Base-by-base conservation (phyloP, 1,139 yeast species). In the Saccharomyces hybrid region DNA sequence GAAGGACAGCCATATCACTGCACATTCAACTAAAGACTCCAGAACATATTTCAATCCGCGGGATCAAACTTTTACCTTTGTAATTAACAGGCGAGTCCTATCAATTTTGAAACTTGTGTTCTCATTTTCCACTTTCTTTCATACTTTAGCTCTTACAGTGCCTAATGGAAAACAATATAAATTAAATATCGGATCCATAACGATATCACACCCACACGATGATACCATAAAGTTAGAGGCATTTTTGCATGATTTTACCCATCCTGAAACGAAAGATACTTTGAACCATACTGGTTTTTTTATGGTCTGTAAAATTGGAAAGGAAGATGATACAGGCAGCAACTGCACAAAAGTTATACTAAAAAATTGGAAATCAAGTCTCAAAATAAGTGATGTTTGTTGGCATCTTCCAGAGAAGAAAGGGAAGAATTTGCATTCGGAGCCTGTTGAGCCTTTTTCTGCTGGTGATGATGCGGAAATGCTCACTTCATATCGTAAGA, bases 281-380 rank as follows among this genome's bases (percentile, higher is more conserved):
- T 48, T 61, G 9, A 62, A 60, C 41, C 62, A 62, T 48, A 51
- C 57, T 13, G 60, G 62, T 3, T 62, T 58, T 42, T 58, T 52
- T 26, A 34, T 60, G n/a, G 56, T 57, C 31, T 58, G 58, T 26
- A 54, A 55, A 9, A 49, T 60, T 46, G 34, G 51, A n/a, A 52
- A 52, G 31, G 55, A 52, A 19, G 23, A 14, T 11, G 49, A 49
- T 11, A 34, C 19, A n/a, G 31, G 47, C 5, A 48, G 48, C 11
- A 32, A 52, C 9, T 53, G 48, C 44, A 50, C 48, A 1, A 48
- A 50, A 25, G 25, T 62, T 4, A 32, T 51, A 8, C 32, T 63
- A 14, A 52, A 52, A n/a, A 54, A 54, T 13, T 63, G 63, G 60
- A 55, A 56, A 13, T 55, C 62, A 11, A 51, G 46, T 46, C 47